Evolutionary conservation across 352 stramenopile species (phyloP).

Genomic region (Phytophthora podocarpi): DNA sequence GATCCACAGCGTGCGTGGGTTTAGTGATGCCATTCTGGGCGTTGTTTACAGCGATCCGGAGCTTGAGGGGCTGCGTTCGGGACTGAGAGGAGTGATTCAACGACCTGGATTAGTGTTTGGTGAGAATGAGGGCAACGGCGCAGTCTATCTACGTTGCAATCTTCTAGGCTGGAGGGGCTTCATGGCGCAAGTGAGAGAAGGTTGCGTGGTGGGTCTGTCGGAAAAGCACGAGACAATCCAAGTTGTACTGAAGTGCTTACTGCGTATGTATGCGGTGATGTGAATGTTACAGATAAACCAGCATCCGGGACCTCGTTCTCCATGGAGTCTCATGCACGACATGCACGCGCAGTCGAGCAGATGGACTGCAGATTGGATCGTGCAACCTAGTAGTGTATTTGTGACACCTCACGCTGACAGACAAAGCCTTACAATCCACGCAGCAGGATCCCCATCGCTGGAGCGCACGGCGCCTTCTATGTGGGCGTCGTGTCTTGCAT

Average conservation of each 20-base stretch:
- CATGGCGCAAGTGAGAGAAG: constrained; percentile 35
- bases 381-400: constrained; percentile 19
- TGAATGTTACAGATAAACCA: constrained; percentile 20
- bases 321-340: constrained; percentile 3
- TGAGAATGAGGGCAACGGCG: too few relatives aligned
- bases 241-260: constrained; percentile 15
- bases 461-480: constrained; percentile 23
- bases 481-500: constrained; percentile 27
- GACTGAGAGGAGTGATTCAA: constrained; percentile 20
- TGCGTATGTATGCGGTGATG: neutral
- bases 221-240: too few relatives aligned
- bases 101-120: constrained; percentile 18
- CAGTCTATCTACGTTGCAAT: constrained; percentile 20
- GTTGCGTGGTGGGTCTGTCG: constrained; percentile 32
- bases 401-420: neutral
- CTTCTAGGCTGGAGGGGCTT: constrained; percentile 27
- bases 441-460: too few relatives aligned
- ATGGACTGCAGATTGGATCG: constrained; percentile 28
- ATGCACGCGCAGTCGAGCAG: neutral
- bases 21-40: constrained; percentile 30
- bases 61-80: constrained; percentile 12
- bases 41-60: constrained; percentile 21
- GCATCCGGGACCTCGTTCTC: constrained; percentile 5
- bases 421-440: too few relatives aligned
- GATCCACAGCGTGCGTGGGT: constrained; percentile 11